Base-by-base conservation (phyloP, 768 basidiomycete species). In the Tulasnella sp. region DNA sequence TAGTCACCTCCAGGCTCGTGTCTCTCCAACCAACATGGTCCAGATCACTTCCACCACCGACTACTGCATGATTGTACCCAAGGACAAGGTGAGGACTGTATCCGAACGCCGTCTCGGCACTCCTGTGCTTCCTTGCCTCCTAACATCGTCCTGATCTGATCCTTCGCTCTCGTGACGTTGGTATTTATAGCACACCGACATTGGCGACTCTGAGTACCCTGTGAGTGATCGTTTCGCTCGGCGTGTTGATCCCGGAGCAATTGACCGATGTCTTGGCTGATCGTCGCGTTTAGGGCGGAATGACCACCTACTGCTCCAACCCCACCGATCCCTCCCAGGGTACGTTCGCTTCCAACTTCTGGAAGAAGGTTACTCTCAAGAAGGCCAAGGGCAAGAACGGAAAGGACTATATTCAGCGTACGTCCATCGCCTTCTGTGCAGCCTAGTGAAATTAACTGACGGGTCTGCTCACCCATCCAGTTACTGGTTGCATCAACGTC, bases 61-160 rank as follows among this genome's bases (percentile, higher is more conserved):
- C 37, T 80, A 77, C 80, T 80, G 80, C 76, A 41, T 80, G 50
- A 80, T 80, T 50, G 80, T 80, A 6, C 80, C 80, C 46, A 80
- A 44, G 28, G 60, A 80, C 28, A 40, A 46, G 64, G 64, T 69
- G 64, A 6, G 64, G 3, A 69, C 12, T 37, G 18, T 6, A 12
- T 34, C 34, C 34, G 58, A 24, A 31, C 24, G 22, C 58, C 24
- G n/a, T n/a, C n/a, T 37, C 37, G 37, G 37, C 37, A 37, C 37
- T 37, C 64, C 31, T 60, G 58, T 28, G 24, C n/a, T 60, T 7
- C 14, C 31, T 34, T 22, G 28, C 2, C 9, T 24, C 16, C 11
- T 3, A 28, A 20, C 6, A 31, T 20, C 14, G 60, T 18, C 64
- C 64, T 37, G 64, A 69, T 31, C 31, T 69, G 31, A 37, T 54